phyloP scores from a whole-genome alignment of 352 stramenopile species.

The Pythium biforme region DNA sequence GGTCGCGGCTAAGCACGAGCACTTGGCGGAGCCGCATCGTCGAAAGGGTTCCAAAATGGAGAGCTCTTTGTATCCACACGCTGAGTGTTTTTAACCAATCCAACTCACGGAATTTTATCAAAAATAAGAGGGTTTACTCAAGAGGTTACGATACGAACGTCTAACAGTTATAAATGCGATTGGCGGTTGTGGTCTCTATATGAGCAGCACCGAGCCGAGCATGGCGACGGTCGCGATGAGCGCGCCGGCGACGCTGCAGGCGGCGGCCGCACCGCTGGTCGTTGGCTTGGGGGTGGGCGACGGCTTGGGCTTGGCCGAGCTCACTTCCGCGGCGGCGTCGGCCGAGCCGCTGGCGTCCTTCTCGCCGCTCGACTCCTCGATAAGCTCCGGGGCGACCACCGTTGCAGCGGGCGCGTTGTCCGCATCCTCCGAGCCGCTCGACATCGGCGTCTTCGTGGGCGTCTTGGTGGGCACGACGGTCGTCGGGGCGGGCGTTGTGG shows the following conservation, averaged over 20 bases:
- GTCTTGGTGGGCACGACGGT: conserved; percentile 10
- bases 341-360: conserved; percentile 2
- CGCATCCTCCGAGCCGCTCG: not conserved
- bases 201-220: conserved; percentile 1
- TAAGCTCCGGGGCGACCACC: conserved; percentile 1
- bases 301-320: conserved; percentile 1
- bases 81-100: conserved; percentile 17
- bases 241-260: not conserved
- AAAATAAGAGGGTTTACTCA: conserved; percentile 2
- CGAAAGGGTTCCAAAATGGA: no score
- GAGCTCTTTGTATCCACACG: not conserved
- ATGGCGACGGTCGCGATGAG: not conserved
- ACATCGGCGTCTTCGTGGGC: conserved; percentile 3
- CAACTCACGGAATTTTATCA: not conserved
- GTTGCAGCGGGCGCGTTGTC: not conserved
- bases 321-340: not conserved
- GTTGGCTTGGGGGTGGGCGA: conserved; percentile 4
- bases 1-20: conserved; percentile 82
- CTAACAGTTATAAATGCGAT: conserved; percentile 14
- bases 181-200: conserved; percentile 14
- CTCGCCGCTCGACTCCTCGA: not conserved
- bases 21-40: conserved; percentile 80
- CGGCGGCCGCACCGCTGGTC: conserved; percentile 1
- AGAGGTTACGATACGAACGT: conserved; percentile 16
- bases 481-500: conserved; percentile 9